A percentile compares a stretch with the other conserved stretches of the same genome.
Evolutionary conservation across 2,329 filamentous ascomycete species (phyloP).

Genomic region (Neocucurbitaria cava): DNA sequence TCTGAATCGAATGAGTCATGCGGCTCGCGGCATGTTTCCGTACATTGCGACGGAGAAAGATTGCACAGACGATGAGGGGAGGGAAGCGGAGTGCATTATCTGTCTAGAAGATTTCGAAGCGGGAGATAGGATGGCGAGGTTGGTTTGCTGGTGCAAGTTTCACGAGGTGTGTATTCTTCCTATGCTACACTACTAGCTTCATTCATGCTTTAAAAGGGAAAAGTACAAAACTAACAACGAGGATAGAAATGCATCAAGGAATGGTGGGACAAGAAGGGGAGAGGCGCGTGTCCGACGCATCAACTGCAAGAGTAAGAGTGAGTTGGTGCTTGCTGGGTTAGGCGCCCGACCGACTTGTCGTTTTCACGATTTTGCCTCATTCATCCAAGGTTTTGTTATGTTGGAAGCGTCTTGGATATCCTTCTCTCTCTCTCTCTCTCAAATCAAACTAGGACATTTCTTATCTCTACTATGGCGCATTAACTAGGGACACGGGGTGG

Average conservation of each 20-base stretch:
- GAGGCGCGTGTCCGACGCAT: constrained; percentile 67
- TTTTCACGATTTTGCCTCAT: too few relatives aligned
- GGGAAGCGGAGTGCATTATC: constrained; percentile 65
- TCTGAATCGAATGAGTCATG: constrained; percentile 31
- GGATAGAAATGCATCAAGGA: constrained; percentile 60
- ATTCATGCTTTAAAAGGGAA: not conserved
- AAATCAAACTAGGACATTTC: too few relatives aligned
- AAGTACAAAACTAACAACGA: constrained; percentile 2
- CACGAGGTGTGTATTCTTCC: constrained; percentile 54
- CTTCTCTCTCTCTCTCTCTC: too few relatives aligned
- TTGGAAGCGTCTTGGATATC: too few relatives aligned
- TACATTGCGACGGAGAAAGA: constrained; percentile 70
- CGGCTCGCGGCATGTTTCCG: constrained; percentile 53
- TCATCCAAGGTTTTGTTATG: too few relatives aligned
- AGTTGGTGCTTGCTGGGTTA: too few relatives aligned
- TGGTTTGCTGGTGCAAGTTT: constrained; percentile 71
- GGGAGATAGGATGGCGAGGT: constrained; percentile 64
- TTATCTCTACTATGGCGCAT: too few relatives aligned
- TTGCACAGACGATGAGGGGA: constrained; percentile 61
- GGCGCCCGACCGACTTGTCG: too few relatives aligned
- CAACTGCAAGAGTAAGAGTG: constrained; percentile 49
- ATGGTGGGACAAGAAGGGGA: constrained; percentile 66
- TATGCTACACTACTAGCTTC: too few relatives aligned
- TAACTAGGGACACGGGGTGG: too few relatives aligned
- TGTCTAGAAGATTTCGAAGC: constrained; percentile 70